Evolutionary conservation across 495 filamentous ascomycete genomes (phyloP).

Genomic region (Rhypophila decipiens): DNA sequence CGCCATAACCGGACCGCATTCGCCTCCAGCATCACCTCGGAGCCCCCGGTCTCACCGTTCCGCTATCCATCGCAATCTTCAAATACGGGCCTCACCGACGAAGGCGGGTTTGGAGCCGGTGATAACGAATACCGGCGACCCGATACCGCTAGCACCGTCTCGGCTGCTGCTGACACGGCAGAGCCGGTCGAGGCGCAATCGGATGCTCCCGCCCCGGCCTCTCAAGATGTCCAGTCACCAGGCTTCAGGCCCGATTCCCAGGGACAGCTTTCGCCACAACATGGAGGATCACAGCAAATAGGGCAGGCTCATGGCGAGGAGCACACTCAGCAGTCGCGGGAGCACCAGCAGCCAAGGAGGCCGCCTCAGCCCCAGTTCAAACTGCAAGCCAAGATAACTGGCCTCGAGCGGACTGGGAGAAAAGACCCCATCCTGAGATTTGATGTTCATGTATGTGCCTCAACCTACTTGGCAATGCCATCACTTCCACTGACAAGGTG

Average conservation of each 20-base stretch:
- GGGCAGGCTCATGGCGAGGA: conserved; percentile 24
- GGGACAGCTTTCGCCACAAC: conserved; percentile 15
- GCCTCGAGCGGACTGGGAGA: conserved; percentile 82
- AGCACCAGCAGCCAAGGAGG: conserved; percentile 36
- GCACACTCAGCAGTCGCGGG: conserved; percentile 34
- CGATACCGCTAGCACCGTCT: conserved; percentile 33
- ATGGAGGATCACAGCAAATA: conserved; percentile 10
- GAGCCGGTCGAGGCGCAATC: conserved; percentile 12
- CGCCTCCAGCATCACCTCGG: conserved; percentile 29
- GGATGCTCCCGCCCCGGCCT: background rate
- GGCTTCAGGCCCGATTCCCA: conserved; percentile 8
- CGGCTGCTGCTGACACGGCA: conserved; percentile 10
- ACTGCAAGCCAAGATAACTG: conserved; percentile 89
- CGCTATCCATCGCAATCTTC: conserved; percentile 26
- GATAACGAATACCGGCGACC: conserved; percentile 29
- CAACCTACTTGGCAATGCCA: background rate
- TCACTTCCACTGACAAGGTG: background rate
- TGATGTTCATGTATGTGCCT: conserved; percentile 75
- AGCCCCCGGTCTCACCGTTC: conserved; percentile 27
- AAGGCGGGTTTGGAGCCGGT: conserved; percentile 30
- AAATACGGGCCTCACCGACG: conserved; percentile 33
- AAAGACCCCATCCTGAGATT: conserved; percentile 95
- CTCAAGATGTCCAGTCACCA: conserved; percentile 8
- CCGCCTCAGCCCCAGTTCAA: conserved; percentile 63
- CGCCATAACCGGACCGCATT: conserved; percentile 54